A percentile compares a stretch with the other conserved stretches of the same genome.
phyloP scores from a whole-genome alignment of 2,329 filamentous ascomycete species.

The Fusarium sp. region DNA sequence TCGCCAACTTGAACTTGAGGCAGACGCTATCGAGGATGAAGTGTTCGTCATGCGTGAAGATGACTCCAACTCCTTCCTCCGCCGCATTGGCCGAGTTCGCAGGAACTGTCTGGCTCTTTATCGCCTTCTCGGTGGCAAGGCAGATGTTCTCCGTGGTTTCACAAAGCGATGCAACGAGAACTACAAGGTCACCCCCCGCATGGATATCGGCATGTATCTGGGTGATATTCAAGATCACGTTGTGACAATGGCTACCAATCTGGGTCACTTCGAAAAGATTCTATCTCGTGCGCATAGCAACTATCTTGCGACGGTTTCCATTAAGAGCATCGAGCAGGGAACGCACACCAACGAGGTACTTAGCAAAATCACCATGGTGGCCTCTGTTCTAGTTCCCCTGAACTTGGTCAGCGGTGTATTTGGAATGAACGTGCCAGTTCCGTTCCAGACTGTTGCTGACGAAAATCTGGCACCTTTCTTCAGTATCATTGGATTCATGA shows the following conservation, averaged over 20 bases:
- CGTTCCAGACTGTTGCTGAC: slow-evolving; percentile 62
- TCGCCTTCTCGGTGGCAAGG: slow-evolving; percentile 93
- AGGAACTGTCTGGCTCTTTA: slow-evolving; percentile 96
- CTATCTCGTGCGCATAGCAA: slow-evolving; percentile 93
- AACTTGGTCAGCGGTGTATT: slow-evolving; percentile 91
- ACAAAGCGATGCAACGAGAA: slow-evolving; percentile 99
- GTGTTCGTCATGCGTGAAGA: slow-evolving; percentile 93
- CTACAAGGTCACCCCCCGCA: slow-evolving; percentile 92
- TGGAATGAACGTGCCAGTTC: slow-evolving; percentile 87
- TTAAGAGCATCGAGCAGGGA: slow-evolving; percentile 89
- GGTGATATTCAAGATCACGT: slow-evolving; percentile 99
- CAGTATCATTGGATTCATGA: slow-evolving; percentile 56
- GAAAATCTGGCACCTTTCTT: slow-evolving; percentile 59
- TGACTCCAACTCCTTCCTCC: slow-evolving; percentile 87
- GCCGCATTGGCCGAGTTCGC: slow-evolving; percentile 87
- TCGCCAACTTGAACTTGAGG: slow-evolving; percentile 84
- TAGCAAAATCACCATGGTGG: slow-evolving; percentile 94
- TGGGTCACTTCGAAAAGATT: slow-evolving; percentile 98
- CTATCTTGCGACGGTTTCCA: slow-evolving; percentile 92
- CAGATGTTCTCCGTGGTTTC: slow-evolving; percentile 97
- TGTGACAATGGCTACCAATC: slow-evolving; percentile 97
- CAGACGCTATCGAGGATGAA: slow-evolving; percentile 93
- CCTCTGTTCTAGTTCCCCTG: slow-evolving; percentile 94
- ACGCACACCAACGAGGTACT: slow-evolving; percentile 89
- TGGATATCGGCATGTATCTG: slow-evolving; percentile 96